Base-by-base conservation (phyloP, 305 asterid species). In the Fraxinus ornus region DNA sequence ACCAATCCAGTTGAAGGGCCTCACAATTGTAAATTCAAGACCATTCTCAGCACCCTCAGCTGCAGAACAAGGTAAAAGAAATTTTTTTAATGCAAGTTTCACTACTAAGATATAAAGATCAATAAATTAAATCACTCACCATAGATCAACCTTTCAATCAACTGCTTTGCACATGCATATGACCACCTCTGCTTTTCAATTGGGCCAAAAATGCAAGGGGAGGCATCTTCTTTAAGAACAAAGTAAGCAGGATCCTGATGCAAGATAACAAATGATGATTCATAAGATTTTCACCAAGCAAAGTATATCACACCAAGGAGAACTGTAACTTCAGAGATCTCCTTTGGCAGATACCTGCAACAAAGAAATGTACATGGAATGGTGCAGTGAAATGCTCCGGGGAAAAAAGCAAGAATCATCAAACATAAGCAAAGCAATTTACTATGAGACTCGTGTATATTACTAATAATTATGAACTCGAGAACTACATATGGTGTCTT, bases 11-110 rank as follows among this genome's bases (percentile, higher is more conserved):
- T 94, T 94, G 87, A 92, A 94, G 68, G 98, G 98, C 86, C 98
- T 91, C 82, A 94, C 98, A 80, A 94, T 94, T 79, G 97, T 85
- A 84, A 94, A 94, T 32, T 92, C 95, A 74, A 94, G 93, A 47
- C 98, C 98, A 80, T 92, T 94, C 85, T 94, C 98, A 71, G 98
- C 97, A 79, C 96, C 98, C 92, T 94, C 98, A 75, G 97, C 97
- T 94, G 93, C 84, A 83, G 76, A 21, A 81, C 78, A 86, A 84
- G 37, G 83, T 57, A 83, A 76, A 77, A 64, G 24, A 4, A 84
- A 83, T 26, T 5, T 4, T 26, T 26, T 19, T 22, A 60, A 7
- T 17, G 44, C 79, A 55, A 41, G 24, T 62, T 41, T 39, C 49
- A 74, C 44, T 72, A 68, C 78, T 83, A 7, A 55, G 78, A 84